Conservation (phyloP, 495 filamentous ascomycete genomes). For the Aspergillus hancockii region DNA sequence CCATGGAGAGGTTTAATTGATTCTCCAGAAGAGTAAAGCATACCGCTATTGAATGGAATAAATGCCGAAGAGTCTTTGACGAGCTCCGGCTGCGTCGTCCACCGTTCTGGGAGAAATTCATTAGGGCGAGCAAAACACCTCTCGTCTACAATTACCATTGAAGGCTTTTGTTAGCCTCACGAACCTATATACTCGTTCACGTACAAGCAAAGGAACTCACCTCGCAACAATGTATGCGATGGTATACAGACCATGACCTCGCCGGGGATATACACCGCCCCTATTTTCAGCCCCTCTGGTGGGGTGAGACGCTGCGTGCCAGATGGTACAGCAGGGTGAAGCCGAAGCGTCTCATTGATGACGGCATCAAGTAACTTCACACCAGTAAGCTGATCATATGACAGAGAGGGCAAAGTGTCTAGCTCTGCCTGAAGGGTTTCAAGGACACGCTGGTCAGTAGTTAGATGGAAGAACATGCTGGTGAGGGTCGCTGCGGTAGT, state of each 20-base stretch:
- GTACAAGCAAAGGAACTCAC: constrained; percentile 6
- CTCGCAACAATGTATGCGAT: constrained; percentile 32
- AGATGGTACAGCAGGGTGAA: constrained; percentile 29
- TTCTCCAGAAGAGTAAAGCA: not conserved
- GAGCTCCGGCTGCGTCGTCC: constrained; percentile 37
- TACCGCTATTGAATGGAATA: constrained; percentile 33
- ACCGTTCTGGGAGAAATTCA: constrained; percentile 47
- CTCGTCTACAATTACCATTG: constrained; percentile 17
- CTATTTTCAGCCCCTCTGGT: constrained; percentile 23
- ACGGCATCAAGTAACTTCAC: constrained; percentile 41
- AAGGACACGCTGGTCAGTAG: constrained; percentile 15
- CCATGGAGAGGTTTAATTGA: too few species aligned
- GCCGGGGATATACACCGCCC: constrained; percentile 30
- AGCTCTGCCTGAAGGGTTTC: constrained; percentile 26
- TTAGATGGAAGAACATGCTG: constrained; percentile 37
- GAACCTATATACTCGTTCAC: not conserved
- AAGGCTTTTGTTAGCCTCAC: not conserved
- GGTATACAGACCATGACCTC: constrained; percentile 29
- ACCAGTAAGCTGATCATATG: constrained; percentile 4
- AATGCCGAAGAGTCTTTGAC: constrained; percentile 33
- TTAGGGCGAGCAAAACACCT: constrained; percentile 32
- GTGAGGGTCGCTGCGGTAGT: constrained; percentile 38
- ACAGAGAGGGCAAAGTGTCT: constrained; percentile 18
- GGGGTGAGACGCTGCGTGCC: constrained; percentile 24
- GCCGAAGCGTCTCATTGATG: constrained; percentile 55